phyloP scores from a whole-genome alignment of 2,329 filamentous ascomycete species.

The Alternaria sp. region DNA sequence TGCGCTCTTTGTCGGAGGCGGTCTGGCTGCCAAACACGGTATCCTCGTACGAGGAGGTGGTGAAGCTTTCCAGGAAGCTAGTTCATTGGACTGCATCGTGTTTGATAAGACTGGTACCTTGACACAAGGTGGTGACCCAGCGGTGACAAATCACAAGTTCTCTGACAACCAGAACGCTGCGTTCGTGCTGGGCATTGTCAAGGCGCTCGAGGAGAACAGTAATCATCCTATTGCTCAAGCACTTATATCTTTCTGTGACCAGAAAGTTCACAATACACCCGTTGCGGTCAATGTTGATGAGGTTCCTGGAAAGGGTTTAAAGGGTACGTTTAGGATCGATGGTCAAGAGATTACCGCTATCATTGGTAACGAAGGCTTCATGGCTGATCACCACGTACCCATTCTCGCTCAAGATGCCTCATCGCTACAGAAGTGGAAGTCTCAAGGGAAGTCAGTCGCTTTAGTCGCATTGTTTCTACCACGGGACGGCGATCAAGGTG shows the following conservation, averaged over 20 bases:
- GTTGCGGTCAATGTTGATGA: slow-evolving; percentile 64
- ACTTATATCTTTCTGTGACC: slow-evolving; percentile 69
- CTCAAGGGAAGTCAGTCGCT: slow-evolving; percentile 54
- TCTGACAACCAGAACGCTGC: slow-evolving; percentile 41
- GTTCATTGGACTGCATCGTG: slow-evolving; percentile 78
- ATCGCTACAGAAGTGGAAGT: slow-evolving; percentile 52
- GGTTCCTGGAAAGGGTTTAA: slow-evolving; percentile 75
- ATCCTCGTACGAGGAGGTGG: slow-evolving; percentile 86
- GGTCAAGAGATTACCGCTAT: slow-evolving; percentile 57
- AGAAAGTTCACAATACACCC: slow-evolving; percentile 21
- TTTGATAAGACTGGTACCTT: slow-evolving; percentile 92
- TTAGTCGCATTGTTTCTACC: slow-evolving; percentile 44
- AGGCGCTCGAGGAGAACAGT: slow-evolving; percentile 73
- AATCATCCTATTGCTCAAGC: slow-evolving; percentile 79
- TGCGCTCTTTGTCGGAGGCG: slow-evolving; percentile 82
- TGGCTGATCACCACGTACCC: slow-evolving; percentile 56
- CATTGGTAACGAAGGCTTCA: slow-evolving; percentile 77
- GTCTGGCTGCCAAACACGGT: slow-evolving; percentile 79
- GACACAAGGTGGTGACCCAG: slow-evolving; percentile 75
- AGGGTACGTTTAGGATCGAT: slow-evolving; percentile 60
- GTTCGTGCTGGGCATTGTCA: slow-evolving; percentile 64
- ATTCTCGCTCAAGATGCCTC: slow-evolving; percentile 32
- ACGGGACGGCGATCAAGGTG: background rate
- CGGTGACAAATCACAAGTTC: slow-evolving; percentile 66
- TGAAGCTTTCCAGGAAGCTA: slow-evolving; percentile 86